Percentiles rank a stretch among this genome's conserved stretches.
These are phyloP conservation scores for Penicillium arizonense DNA, from an alignment of 495 filamentous ascomycete species.

Conservation along the genomic window DNA sequence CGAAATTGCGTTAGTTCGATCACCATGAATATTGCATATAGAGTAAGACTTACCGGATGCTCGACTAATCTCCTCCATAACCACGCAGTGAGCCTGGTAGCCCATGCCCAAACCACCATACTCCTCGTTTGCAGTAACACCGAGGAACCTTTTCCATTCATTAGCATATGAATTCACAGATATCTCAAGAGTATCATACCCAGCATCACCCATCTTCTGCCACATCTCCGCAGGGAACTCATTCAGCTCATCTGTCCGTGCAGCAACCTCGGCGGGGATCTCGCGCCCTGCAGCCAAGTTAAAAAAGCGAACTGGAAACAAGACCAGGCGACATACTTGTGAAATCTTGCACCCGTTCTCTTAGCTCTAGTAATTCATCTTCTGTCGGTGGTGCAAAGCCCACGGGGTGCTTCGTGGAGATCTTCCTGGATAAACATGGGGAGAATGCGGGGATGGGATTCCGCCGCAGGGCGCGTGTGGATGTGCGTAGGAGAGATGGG, in stretches of 20 bases:
- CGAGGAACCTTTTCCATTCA: constrained; percentile 61
- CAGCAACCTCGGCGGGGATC: constrained; percentile 80
- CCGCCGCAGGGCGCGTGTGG: constrained; percentile 24
- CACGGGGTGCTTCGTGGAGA: constrained; percentile 78
- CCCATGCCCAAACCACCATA: constrained; percentile 90
- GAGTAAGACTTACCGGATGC: constrained; percentile 49
- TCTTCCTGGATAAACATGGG: constrained; percentile 31
- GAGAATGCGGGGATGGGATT: constrained; percentile 32
- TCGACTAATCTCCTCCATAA: constrained; percentile 86
- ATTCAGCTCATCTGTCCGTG: constrained; percentile 78
- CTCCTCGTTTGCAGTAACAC: constrained; percentile 91
- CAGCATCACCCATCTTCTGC: constrained; percentile 88
- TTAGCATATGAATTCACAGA: constrained; percentile 5
- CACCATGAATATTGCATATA: neutral
- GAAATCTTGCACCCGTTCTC: constrained; percentile 92
- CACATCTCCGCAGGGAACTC: constrained; percentile 90
- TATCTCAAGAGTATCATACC: constrained; percentile 29
- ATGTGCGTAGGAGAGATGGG: constrained; percentile 32
- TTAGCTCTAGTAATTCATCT: constrained; percentile 77
- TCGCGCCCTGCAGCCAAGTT: constrained; percentile 38
- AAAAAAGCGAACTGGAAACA: neutral
- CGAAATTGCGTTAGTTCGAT: neutral
- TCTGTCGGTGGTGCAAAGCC: constrained; percentile 75
- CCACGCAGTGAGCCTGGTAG: constrained; percentile 95
- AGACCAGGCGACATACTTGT: constrained; percentile 46